Base-by-base conservation (phyloP, 2,329 filamentous ascomycete genomes). In the Aureobasidium sp. region DNA sequence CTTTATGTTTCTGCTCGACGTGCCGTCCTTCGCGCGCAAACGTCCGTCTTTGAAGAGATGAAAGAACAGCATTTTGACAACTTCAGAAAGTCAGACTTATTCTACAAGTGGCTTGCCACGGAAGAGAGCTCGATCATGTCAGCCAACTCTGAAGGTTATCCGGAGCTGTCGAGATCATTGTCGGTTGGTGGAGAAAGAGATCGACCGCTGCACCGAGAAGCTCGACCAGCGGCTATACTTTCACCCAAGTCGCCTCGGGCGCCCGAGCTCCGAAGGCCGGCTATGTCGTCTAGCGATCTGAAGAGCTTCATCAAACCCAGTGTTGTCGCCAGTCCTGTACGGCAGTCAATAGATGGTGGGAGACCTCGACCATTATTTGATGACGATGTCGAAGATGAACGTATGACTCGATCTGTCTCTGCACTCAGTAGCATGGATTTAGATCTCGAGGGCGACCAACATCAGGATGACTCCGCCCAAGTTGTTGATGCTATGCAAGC, bases 401-500 rank as follows among this genome's bases (percentile, higher is more conserved):
- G 85, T 37, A 85, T 96, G 67, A 82, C 82, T 49, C 81, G 89
- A 70, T 97, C 92, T 1, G 82, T 89, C 0, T 83, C 91, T 57
- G 96, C 91, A 67, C 77, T 96, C 0, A 83, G 90, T 63, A 96
- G 91, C 68, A 79, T 96, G 9, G 90, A 92, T 24, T 86, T 87
- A 50, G 89, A 91, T 45, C 78, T 77, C n/a, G 79, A 82, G 11
- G 80, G 80, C 62, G 33, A 49, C 1, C 57, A 40, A 11, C 31
- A 87, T 50, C 89, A 91, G 47, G 78, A 77, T 22, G 79, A 81
- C 12, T 80, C 80, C 63, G 79, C 72, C 14, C 78, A 81, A 50
- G 88, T 97, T 31, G 91, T 99, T 6, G 85, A 95, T 74, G 93
- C 91, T 3, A 93, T 99, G 83, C 92, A 97, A 72, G 85, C 89